Evolutionary conservation across 129 eudicot species (phyloP), one percentile per base, ranked within the genome.

Genomic region (Artemisia annua): DNA sequence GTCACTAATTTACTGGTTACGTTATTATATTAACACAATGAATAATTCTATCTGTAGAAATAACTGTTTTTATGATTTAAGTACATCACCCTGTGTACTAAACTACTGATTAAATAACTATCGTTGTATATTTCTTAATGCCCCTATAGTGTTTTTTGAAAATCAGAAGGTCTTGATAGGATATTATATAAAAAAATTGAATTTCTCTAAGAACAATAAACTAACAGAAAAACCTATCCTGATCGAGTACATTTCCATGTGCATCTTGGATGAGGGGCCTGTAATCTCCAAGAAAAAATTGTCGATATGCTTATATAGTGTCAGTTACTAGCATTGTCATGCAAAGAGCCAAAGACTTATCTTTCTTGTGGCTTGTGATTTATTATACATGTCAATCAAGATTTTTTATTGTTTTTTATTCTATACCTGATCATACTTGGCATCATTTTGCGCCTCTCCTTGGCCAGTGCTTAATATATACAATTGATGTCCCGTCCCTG

Each of bases 231-330:
- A 5, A 57, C 67, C 83, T 70, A 76, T 87, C 98, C 90, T 93
- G 98, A 73, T 93, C 98, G 65, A 93, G 91, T 69, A 90, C 95
- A 84, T 89, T 93, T 66, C 98, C 98, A 79, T 84, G 87, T 51
- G 96, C 80, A 65, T 94, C 98, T 62, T 85, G 93, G 55, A 94
- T 76, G 70, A 94, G 91, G 60, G 97, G 98, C 17, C 97, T 89
- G 87, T 94, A 94, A 73, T 94, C 98, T 75, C 98, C 98, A 62
- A 94, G 89, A 65, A 90, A 94, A 74, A 94, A 94, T 97, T 94
- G 92, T 80, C 66, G 52, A 71, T 52, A 71, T n/a, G 67, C 55
- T 73, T 54, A 71, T 55, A 72, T 44, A 53, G 56, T 15, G 71
- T 74, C 79, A 78, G 73, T 63, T 35, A 62, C 16, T 14, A 49